Conservation (phyloP, 2,329 filamentous ascomycete genomes). For the Grosmannia serpens region DNA sequence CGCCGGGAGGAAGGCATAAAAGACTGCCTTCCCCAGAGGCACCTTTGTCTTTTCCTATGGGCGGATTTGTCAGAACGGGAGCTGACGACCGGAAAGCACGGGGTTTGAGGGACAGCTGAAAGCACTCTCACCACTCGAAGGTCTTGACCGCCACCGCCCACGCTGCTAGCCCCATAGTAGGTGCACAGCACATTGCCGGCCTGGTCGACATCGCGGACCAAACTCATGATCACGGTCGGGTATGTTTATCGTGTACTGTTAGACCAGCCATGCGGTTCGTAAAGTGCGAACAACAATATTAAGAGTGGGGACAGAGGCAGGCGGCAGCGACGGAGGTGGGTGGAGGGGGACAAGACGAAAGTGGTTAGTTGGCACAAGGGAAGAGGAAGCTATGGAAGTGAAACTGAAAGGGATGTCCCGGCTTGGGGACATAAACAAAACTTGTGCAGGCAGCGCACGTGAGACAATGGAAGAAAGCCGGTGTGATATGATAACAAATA, state of each 20-base stretch:
- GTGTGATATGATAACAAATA: not conserved
- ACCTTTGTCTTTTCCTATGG: conserved; percentile 23
- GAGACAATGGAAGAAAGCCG: not conserved
- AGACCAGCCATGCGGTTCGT: not conserved
- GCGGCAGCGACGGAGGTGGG: not conserved
- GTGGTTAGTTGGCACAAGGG: not conserved
- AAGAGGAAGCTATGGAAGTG: not conserved
- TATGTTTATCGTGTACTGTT: not conserved
- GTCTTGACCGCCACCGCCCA: conserved; percentile 11
- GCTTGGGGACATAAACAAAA: not conserved
- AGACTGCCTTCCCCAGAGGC: conserved; percentile 24
- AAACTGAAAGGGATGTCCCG: too few species aligned
- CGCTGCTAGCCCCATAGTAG: conserved; percentile 13
- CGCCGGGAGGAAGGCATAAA: conserved; percentile 72
- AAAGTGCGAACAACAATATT: not conserved
- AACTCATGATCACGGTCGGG: conserved; percentile 14
- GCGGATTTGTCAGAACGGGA: not conserved
- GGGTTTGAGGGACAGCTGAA: not conserved
- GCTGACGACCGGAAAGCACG: not conserved
- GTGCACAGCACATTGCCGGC: conserved; percentile 26
- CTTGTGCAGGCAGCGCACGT: not conserved
- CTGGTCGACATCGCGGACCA: conserved; percentile 24
- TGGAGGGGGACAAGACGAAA: too few species aligned
- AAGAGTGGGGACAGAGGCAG: not conserved
- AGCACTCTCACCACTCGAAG: conserved; percentile 16